These are phyloP conservation scores for Pleurotus citrinopileatus DNA, from an alignment of 768 basidiomycete species.

Conservation along the genomic window DNA sequence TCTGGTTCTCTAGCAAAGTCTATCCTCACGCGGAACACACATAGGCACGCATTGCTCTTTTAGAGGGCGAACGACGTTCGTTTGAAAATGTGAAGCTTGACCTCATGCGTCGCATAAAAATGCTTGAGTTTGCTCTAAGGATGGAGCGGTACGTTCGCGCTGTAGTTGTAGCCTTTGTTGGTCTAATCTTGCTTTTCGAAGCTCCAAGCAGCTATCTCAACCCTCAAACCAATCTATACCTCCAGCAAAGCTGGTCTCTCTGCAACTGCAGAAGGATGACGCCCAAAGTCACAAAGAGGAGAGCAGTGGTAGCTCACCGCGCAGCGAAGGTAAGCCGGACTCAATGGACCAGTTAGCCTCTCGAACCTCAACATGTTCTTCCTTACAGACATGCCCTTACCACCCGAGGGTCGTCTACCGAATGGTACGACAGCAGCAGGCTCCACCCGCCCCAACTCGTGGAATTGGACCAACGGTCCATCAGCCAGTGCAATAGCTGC, in stretches of 20 bases:
- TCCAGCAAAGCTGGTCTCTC: slow-evolving; percentile 61
- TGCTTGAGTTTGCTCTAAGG: slow-evolving; percentile 96
- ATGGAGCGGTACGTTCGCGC: slow-evolving; percentile 79
- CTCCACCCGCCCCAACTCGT: slow-evolving; percentile 50
- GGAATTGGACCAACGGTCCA: slow-evolving; percentile 50
- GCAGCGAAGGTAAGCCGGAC: slow-evolving; percentile 66
- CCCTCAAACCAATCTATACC: slow-evolving; percentile 54
- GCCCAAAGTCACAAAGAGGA: slow-evolving; percentile 71
- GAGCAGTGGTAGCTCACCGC: slow-evolving; percentile 79
- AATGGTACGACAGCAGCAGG: slow-evolving; percentile 55
- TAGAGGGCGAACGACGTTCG: slow-evolving; percentile 95
- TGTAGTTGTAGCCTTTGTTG: slow-evolving; percentile 1
- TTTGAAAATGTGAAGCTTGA: slow-evolving; percentile 98
- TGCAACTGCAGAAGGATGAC: slow-evolving; percentile 74
- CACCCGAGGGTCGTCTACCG: slow-evolving; percentile 55
- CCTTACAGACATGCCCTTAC: slow-evolving; percentile 65
- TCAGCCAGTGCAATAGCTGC: slow-evolving; percentile 31
- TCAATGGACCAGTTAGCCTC: slow-evolving; percentile 1
- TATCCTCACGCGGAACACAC: slow-evolving; percentile 18
- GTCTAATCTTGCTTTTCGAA: slow-evolving; percentile 22
- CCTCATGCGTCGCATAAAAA: slow-evolving; percentile 94
- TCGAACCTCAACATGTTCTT: slow-evolving; percentile 13
- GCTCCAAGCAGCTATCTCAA: slow-evolving; percentile 78
- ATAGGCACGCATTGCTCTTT: slow-evolving; percentile 92
- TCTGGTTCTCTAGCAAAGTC: slow-evolving; percentile 16